phyloP scores from a whole-genome alignment of 176 grass and related monocot species.

The Carex littledalei region DNA sequence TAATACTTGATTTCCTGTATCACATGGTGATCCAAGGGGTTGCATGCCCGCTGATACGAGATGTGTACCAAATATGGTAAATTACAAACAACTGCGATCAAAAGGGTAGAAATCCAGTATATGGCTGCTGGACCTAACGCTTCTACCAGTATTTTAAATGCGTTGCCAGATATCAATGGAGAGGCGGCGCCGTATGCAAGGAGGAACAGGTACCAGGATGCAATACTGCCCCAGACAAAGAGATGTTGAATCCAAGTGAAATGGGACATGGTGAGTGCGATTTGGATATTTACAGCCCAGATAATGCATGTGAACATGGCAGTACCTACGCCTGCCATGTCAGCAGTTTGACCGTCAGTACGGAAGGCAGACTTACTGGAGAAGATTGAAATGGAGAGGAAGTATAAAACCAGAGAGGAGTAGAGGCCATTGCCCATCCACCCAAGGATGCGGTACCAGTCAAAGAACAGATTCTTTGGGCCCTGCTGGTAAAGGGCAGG shows the following conservation, averaged over 20 bases:
- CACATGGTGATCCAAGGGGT: constrained; percentile 97
- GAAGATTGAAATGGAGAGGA: constrained; percentile 86
- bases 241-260: constrained; percentile 99
- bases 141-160: constrained; percentile 71
- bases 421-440: constrained; percentile 99
- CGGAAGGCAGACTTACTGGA: constrained; percentile 58
- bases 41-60: constrained; percentile 82
- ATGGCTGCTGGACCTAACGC: constrained; percentile 77
- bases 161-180: constrained; percentile 37
- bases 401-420: constrained; percentile 82
- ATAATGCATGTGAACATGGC: constrained; percentile 98
- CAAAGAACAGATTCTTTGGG: constrained; percentile 93
- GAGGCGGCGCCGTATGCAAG: constrained; percentile 57
- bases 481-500: constrained; percentile 98
- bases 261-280: constrained; percentile 95
- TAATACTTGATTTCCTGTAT: constrained; percentile 98
- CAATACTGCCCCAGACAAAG: constrained; percentile 91
- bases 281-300: constrained; percentile 96
- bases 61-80: constrained; percentile 92
- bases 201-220: constrained; percentile 90
- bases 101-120: constrained; percentile 68
- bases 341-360: constrained; percentile 67
- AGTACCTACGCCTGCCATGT: constrained; percentile 89
- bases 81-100: constrained; percentile 79
- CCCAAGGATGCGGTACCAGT: constrained; percentile 91